phyloP scores from a whole-genome alignment of 805 yeast genomes.

The Kuraishia floccosa region DNA sequence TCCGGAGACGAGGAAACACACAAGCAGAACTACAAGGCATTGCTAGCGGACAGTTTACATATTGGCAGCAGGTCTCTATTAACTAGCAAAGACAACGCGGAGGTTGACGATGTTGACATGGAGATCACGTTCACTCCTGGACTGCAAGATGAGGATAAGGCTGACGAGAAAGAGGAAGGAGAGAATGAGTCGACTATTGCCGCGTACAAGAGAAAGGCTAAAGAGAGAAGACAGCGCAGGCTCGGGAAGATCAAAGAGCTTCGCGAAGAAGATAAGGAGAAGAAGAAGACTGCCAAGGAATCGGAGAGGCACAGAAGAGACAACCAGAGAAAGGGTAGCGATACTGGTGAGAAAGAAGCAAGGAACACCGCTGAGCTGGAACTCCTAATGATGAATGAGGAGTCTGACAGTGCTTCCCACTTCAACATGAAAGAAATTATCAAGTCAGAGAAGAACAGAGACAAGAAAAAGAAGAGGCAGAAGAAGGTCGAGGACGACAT shows the following conservation, averaged over 20 bases:
- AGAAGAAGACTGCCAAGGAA: too few species aligned
- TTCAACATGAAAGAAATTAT: constrained; percentile 71
- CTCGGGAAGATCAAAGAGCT: constrained; percentile 62
- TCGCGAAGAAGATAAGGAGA: constrained; percentile 30
- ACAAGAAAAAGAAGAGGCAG: constrained; percentile 34
- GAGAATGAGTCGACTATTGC: constrained; percentile 66
- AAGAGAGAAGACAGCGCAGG: constrained; percentile 83
- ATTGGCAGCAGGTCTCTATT: constrained; percentile 23
- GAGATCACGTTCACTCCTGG: constrained; percentile 95
- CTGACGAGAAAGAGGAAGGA: constrained; percentile 21
- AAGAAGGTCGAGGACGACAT: constrained; percentile 38
- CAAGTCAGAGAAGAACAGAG: constrained; percentile 59
- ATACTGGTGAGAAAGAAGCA: constrained; percentile 24
- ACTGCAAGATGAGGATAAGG: constrained; percentile 30
- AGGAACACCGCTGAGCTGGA: constrained; percentile 60
- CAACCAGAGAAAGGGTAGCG: constrained; percentile 10
- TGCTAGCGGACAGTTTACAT: constrained; percentile 32
- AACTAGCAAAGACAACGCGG: constrained; percentile 7
- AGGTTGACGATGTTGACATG: constrained; percentile 66
- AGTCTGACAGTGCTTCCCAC: constrained; percentile 40
- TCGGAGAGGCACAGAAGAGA: constrained; percentile 19
- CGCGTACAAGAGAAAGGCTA: constrained; percentile 75
- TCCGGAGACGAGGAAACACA: constrained; percentile 33
- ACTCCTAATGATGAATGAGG: constrained; percentile 58
- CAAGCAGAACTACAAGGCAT: constrained; percentile 49